Conservation (phyloP, 2,329 filamentous ascomycete species). For the Cladobotryum mycophilum region DNA sequence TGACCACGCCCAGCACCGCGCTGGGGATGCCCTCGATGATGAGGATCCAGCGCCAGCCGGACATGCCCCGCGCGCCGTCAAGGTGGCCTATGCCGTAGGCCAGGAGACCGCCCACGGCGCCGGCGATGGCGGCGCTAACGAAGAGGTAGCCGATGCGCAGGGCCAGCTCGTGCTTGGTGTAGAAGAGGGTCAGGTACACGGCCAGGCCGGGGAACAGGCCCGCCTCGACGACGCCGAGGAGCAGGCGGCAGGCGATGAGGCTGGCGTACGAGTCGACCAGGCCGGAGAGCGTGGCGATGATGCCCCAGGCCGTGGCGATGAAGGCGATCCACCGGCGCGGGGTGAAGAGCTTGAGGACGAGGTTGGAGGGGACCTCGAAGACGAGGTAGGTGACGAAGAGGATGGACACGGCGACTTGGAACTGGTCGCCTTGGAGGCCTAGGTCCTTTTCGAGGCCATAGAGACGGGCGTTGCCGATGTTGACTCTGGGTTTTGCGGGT, state of each 20-base stretch:
- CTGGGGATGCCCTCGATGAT: conserved; percentile 46
- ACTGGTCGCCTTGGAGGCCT: conserved; percentile 54
- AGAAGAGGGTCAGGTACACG: conserved; percentile 69
- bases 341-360: conserved; percentile 56
- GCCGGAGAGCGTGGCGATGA: conserved; percentile 64
- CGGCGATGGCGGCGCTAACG: conserved; percentile 62
- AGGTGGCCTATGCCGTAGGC: conserved; percentile 70
- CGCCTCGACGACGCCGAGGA: conserved; percentile 63
- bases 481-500: conserved; percentile 42
- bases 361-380: conserved; percentile 60
- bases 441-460: conserved; percentile 61
- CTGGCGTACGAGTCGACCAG: conserved; percentile 59
- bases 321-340: conserved; percentile 59
- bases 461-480: conserved; percentile 66
- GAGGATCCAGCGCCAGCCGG: conserved; percentile 68
- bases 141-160: conserved; percentile 69
- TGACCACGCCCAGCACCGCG: conserved; percentile 28
- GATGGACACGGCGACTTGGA: conserved; percentile 61
- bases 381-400: conserved; percentile 59
- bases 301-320: conserved; percentile 59
- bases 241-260: conserved; percentile 60
- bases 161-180: conserved; percentile 66
- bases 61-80: conserved; percentile 57
- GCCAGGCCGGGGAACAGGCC: conserved; percentile 65
- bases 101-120: conserved; percentile 65